Evolutionary conservation across 2,329 filamentous ascomycete genomes (phyloP).

Genomic region (Monilinia polystroma): DNA sequence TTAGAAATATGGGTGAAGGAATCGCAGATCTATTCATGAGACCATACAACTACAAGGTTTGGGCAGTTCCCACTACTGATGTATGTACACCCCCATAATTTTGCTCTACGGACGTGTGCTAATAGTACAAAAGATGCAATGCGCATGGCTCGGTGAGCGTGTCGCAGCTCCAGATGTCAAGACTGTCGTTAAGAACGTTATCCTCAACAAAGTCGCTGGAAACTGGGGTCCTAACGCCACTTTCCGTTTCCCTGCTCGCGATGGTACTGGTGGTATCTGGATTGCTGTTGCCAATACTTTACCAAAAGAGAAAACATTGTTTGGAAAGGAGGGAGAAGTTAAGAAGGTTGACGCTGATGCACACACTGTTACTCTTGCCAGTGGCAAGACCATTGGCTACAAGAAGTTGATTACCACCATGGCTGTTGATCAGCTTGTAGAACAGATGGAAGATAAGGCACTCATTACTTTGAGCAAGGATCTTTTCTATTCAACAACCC

Average conservation of each 20-base stretch:
- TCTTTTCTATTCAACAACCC: constrained; percentile 94
- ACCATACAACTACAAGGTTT: constrained; percentile 99
- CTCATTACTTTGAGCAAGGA: constrained; percentile 81
- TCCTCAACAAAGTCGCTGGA: constrained; percentile 92
- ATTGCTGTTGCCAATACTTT: constrained; percentile 93
- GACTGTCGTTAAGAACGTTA: constrained; percentile 87
- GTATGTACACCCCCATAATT: constrained; percentile 49
- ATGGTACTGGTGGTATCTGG: constrained; percentile 98
- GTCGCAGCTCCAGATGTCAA: constrained; percentile 96
- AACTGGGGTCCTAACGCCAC: constrained; percentile 98
- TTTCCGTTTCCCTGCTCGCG: constrained; percentile 94
- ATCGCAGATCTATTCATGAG: constrained; percentile 97
- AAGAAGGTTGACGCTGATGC: constrained; percentile 81
- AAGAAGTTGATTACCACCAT: constrained; percentile 94
- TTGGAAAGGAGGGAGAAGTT: constrained; percentile 81
- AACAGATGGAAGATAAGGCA: constrained; percentile 85
- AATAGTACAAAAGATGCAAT: constrained; percentile 79
- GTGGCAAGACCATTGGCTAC: constrained; percentile 88
- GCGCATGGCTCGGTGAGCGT: constrained; percentile 96
- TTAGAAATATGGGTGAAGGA: constrained; percentile 85
- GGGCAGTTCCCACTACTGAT: constrained; percentile 97
- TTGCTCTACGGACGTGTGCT: neutral
- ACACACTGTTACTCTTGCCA: constrained; percentile 77
- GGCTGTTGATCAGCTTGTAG: constrained; percentile 84
- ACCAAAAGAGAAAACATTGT: constrained; percentile 86